Conservation (phyloP, 2,329 filamentous ascomycete species). For the Penicillium rolfsii region DNA sequence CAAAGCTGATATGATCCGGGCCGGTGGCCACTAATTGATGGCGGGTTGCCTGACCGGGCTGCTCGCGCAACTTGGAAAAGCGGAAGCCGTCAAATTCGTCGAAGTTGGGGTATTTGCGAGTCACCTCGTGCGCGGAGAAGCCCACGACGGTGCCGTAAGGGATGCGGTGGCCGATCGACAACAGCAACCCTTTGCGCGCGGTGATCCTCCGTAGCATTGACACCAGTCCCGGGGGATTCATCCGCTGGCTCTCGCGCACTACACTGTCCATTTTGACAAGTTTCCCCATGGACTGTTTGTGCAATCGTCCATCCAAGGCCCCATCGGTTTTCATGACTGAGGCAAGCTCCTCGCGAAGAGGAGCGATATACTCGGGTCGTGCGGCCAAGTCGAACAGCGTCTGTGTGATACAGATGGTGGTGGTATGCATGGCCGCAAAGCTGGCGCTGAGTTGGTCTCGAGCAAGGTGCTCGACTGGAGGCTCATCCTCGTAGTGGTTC, state of each 20-base stretch:
- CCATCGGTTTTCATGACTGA: neutral
- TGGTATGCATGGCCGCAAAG: neutral
- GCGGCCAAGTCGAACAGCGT: neutral
- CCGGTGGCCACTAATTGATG: neutral
- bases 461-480: neutral
- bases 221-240: neutral
- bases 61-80: neutral
- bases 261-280: neutral
- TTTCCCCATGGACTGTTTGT: neutral
- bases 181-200: neutral
- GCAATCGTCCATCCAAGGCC: neutral
- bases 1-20: neutral
- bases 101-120: neutral
- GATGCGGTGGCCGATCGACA: neutral
- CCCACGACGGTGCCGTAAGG: neutral
- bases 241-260: neutral
- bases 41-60: neutral
- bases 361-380: neutral
- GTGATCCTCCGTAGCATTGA: neutral
- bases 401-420: neutral
- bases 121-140: neutral
- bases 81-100: neutral
- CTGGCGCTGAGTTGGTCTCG: neutral
- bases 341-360: neutral
- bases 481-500: neutral